Base-by-base conservation (phyloP, 2,329 filamentous ascomycete genomes). In the Alternaria metachromatica region DNA sequence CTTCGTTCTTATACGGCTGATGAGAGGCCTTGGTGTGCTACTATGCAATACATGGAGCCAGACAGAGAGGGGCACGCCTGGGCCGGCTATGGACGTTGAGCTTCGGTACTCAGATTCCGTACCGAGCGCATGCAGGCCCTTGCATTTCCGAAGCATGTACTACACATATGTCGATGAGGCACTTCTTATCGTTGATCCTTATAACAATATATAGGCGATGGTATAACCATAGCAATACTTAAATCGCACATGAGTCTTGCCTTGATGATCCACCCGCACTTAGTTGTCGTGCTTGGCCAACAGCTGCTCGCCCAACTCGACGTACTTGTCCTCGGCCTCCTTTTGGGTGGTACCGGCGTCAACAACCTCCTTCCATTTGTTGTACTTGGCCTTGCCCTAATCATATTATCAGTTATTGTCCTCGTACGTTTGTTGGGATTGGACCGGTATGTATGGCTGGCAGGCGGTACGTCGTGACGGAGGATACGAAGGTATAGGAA, bases 1-100 rank as follows among this genome's bases (percentile, higher is more conserved):
- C 78, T 97, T 26, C 87, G 87, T 53, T 82, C 82, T 7, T 97
- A 97, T 72, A 82, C 76, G 0, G 67, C 79, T 8, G 77, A 80
- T 5, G 92, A 96, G 73, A 81, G 86, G 50, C 93, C 94, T 1
- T 97, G 94, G 94, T 92, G 91, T 63, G 90, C 90, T 4, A 89
- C 87, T 2, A 81, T 84, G 72, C 74, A 73, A 2, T 86, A 94
- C 73, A 62, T 65, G 0, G 86, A 90, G 72, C 87, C 86, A 12
- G 92, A 95, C 80, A 88, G 87, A 82, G 83, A 81, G 65, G 85
- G 83, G 1, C 68, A 77, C 41, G 72, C 74, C 1, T 86, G 84
- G 83, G 66, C 25, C 45, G 74, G 65, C 3, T 74, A 63, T 43
- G 37, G 50, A 12, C 45, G 51, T 41, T 63, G 45, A 63, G 9